Evolutionary conservation across 257 asterid species (phyloP), one percentile per base, ranked within the genome.

Genomic region (Nicotiana benthamiana): DNA sequence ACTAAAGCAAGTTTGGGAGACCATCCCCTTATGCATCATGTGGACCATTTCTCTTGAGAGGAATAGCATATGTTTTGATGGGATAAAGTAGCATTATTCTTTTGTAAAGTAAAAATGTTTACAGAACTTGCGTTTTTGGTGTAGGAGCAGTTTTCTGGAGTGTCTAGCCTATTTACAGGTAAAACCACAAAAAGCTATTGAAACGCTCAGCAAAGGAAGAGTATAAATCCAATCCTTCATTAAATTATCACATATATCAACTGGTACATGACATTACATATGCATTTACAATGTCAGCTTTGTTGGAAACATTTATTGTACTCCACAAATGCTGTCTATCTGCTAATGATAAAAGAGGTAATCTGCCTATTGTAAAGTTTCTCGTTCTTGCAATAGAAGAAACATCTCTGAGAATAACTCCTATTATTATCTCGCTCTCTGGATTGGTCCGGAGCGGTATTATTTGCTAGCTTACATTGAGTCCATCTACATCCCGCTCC

Each of bases 401-500:
- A 75, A 76, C 48, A 28, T 56, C 15, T 61, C 20, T 61, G n/a
- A 5, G 20, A 56, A 30, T 3, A 36, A 30, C 16, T 75, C 78
- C 36, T 80, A 68, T 74, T 81, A 80, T 64, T 81, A 32, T 80
- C 82, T 79, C 59, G 88, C 83, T 74, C 88, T 77, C 86, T 26
- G 53, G 86, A 84, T 79, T 80, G 68, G 72, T 80, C 80, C 28
- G 82, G 89, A 77, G 87, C 83, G 72, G 72, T 52, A 82, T 65
- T 32, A 48, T 34, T 52, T 60, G 5, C 30, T 5, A 18, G 67
- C 56, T 13, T 18, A 13, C n/a, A 6, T 5, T 40, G 36, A n/a
- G 59, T 43, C 20, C 24, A 32, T 72, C 78, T 82, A 80, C 60
- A 67, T 36, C 75, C 32, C 75, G 6, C 26, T 53, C 51, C 86